Conservation (phyloP, 2,329 filamentous ascomycete genomes). For the Pseudocercospora eumusae region DNA sequence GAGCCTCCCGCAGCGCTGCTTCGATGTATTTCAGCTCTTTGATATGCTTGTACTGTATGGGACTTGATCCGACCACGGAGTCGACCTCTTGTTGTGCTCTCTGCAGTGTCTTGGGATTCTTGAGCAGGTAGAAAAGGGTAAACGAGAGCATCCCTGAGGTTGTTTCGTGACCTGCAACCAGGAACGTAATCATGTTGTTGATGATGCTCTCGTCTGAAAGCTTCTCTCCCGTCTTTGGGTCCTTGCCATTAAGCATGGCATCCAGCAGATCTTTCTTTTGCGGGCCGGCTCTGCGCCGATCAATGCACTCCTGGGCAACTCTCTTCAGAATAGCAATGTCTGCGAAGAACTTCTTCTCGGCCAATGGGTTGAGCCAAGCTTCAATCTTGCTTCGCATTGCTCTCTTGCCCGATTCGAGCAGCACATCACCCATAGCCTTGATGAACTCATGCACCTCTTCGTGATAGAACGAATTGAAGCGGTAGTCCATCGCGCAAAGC, state of each 20-base stretch:
- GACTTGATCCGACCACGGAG: slow-evolving; percentile 59
- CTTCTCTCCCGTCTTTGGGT: slow-evolving; percentile 63
- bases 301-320: slow-evolving; percentile 64
- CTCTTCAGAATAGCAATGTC: slow-evolving; percentile 60
- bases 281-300: slow-evolving; percentile 62
- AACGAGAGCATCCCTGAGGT: slow-evolving; percentile 68
- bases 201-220: slow-evolving; percentile 64
- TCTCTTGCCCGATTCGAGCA: slow-evolving; percentile 48
- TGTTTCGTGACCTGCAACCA: slow-evolving; percentile 72
- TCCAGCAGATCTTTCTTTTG: slow-evolving; percentile 64
- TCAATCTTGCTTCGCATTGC: slow-evolving; percentile 46
- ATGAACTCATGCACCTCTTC: slow-evolving; percentile 64
- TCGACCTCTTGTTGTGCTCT: slow-evolving; percentile 71
- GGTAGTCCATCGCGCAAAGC: slow-evolving; percentile 56
- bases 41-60: slow-evolving; percentile 63
- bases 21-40: slow-evolving; percentile 66
- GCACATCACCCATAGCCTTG: slow-evolving; percentile 63
- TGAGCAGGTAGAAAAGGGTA: slow-evolving; percentile 64
- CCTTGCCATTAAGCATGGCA: slow-evolving; percentile 68
- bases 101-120: slow-evolving; percentile 60
- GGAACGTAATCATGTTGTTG: slow-evolving; percentile 68
- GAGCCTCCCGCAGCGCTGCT: slow-evolving; percentile 65
- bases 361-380: slow-evolving; percentile 12
- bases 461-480: slow-evolving; percentile 70
- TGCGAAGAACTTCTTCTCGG: slow-evolving; percentile 53